Evolutionary conservation across 768 basidiomycete genomes (phyloP).

Genomic region (Fibroporia radiculosa): DNA sequence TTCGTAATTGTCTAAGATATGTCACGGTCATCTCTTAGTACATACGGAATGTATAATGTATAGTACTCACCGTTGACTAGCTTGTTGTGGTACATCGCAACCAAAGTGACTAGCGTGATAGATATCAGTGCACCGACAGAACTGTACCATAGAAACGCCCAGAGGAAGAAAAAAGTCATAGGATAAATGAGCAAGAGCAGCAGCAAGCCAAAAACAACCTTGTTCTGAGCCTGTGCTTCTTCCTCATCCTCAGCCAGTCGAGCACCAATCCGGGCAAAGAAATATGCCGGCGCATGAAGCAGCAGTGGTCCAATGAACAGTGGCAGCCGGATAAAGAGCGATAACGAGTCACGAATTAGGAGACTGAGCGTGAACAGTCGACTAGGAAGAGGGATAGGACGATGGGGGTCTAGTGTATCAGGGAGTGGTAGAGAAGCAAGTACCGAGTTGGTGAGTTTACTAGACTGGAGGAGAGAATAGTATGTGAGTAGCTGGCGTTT

Average conservation of each 20-base stretch:
- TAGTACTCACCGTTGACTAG: slow-evolving; percentile 70
- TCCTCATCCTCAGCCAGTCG: slow-evolving; percentile 76
- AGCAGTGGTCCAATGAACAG: slow-evolving; percentile 86
- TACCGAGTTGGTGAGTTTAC: slow-evolving; percentile 78
- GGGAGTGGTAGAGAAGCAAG: slow-evolving; percentile 83
- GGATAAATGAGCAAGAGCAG: slow-evolving; percentile 77
- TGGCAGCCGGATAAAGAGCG: slow-evolving; percentile 66
- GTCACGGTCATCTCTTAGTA: slow-evolving; percentile 1
- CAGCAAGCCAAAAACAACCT: slow-evolving; percentile 82
- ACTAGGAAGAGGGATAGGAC: slow-evolving; percentile 67
- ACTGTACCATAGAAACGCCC: slow-evolving; percentile 76
- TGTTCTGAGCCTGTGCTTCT: slow-evolving; percentile 96
- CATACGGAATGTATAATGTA: slow-evolving; percentile 1
- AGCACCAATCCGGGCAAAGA: slow-evolving; percentile 71
- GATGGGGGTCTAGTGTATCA: slow-evolving; percentile 69
- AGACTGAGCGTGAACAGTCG: slow-evolving; percentile 74
- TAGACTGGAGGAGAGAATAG: slow-evolving; percentile 76
- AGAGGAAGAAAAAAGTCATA: slow-evolving; percentile 75
- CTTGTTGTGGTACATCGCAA: slow-evolving; percentile 79
- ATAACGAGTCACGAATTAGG: slow-evolving; percentile 71
- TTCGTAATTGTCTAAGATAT: slow-evolving; percentile 60
- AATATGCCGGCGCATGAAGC: slow-evolving; percentile 79
- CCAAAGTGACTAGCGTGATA: slow-evolving; percentile 58
- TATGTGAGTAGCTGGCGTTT: slow-evolving; percentile 76
- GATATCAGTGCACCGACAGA: slow-evolving; percentile 69